Percentiles rank a stretch among this genome's conserved stretches.
Evolutionary conservation across 2,329 filamentous ascomycete species (phyloP).

Genomic region (Pseudogymnoascus sp.): DNA sequence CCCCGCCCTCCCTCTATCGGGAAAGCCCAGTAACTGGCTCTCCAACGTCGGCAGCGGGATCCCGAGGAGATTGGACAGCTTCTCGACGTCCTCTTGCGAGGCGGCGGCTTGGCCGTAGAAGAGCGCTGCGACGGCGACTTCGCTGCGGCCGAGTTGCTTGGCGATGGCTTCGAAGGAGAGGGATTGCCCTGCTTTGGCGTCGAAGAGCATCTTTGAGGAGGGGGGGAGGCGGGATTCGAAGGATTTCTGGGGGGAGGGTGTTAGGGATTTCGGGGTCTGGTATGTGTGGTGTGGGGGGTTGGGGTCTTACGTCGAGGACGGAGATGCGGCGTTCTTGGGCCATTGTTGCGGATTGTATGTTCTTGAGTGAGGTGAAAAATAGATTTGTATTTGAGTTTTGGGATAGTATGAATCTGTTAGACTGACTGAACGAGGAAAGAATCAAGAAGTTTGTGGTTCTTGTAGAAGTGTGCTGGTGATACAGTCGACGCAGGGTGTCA

Average conservation of each 20-base stretch:
- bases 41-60: slow-evolving; percentile 51
- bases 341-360: neutral
- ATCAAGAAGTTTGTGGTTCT: neutral
- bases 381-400: neutral
- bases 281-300: neutral
- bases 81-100: slow-evolving; percentile 59
- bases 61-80: slow-evolving; percentile 58
- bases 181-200: slow-evolving; percentile 67
- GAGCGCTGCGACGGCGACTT: slow-evolving; percentile 81
- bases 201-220: slow-evolving; percentile 67
- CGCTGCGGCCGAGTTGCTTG: slow-evolving; percentile 65
- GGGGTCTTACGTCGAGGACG: neutral
- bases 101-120: slow-evolving; percentile 86
- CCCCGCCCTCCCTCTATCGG: slow-evolving; percentile 70
- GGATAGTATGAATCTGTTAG: neutral
- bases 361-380: neutral
- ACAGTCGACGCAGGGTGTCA: neutral
- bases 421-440: neutral
- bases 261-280: neutral
- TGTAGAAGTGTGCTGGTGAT: neutral
- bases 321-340: neutral
- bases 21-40: slow-evolving; percentile 62
- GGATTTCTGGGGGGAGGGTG: slow-evolving; percentile 42
- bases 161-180: slow-evolving; percentile 77
- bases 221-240: slow-evolving; percentile 62